Conservation (phyloP, 768 basidiomycete genomes). For the Xerocomus spinulosus region DNA sequence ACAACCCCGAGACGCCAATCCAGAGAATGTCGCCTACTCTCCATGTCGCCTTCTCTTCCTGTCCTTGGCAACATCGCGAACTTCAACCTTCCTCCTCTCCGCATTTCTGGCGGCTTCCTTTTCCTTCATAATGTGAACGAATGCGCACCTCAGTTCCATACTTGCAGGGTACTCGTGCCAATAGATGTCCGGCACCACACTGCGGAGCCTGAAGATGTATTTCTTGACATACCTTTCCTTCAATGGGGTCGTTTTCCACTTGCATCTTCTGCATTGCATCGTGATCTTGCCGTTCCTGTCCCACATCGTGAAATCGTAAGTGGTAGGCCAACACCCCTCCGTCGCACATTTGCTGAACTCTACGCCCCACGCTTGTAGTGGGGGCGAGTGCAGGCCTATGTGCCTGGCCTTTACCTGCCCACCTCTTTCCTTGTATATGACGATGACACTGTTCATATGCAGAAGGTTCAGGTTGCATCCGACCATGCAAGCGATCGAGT, state of each 20-base stretch:
- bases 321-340: background rate
- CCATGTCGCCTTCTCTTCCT: too few species aligned
- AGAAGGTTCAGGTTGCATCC: background rate
- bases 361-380: conserved; percentile 26
- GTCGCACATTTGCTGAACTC: background rate
- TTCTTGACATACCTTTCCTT: background rate
- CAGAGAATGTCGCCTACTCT: too few species aligned
- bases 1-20: too few species aligned
- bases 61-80: too few species aligned
- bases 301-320: background rate
- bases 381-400: conserved; percentile 40
- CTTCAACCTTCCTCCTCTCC: too few species aligned
- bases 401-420: conserved; percentile 30
- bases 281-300: background rate
- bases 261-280: background rate
- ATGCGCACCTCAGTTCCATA: background rate
- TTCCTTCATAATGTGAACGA: background rate
- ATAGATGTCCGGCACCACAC: background rate
- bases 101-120: too few species aligned
- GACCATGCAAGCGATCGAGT: background rate
- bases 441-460: background rate
- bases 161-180: background rate
- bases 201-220: background rate
- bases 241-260: background rate
- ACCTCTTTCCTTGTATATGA: background rate